Conservation (phyloP, 164 flowering plant species). For the Vitis rotundifolia region DNA sequence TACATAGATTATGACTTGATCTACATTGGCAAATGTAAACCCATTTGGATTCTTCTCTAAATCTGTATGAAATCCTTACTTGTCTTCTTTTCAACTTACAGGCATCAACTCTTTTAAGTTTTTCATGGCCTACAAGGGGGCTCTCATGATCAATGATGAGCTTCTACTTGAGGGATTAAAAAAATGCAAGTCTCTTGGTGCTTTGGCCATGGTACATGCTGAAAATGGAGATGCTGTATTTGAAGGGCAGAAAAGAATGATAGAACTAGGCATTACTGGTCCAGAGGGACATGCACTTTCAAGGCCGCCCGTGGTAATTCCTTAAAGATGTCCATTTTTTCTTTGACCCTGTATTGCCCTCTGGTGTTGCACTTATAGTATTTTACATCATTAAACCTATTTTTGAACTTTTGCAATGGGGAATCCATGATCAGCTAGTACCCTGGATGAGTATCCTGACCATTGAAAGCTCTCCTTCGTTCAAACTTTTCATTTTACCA, state of each 20-base stretch:
- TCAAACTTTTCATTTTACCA: too few relatives aligned
- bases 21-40: background rate
- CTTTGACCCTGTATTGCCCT: background rate
- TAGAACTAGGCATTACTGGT: constrained; percentile 92
- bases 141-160: constrained; percentile 78
- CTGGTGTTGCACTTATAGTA: background rate
- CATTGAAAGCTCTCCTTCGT: too few relatives aligned
- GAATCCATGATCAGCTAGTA: too few relatives aligned
- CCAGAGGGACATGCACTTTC: constrained; percentile 99
- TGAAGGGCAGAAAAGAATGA: constrained; percentile 90
- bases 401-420: background rate
- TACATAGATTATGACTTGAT: background rate
- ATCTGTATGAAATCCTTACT: background rate
- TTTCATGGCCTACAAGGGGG: constrained; percentile 87
- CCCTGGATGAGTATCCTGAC: too few relatives aligned
- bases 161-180: constrained; percentile 77
- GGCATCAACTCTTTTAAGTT: constrained; percentile 98
- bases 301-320: constrained; percentile 84
- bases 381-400: background rate
- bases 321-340: background rate
- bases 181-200: constrained; percentile 96
- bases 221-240: constrained; percentile 98
- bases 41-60: background rate
- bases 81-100: constrained; percentile 17
- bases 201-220: constrained; percentile 97